Conservation (phyloP, 2,329 filamentous ascomycete genomes). For the Calonectria hongkongensis region DNA sequence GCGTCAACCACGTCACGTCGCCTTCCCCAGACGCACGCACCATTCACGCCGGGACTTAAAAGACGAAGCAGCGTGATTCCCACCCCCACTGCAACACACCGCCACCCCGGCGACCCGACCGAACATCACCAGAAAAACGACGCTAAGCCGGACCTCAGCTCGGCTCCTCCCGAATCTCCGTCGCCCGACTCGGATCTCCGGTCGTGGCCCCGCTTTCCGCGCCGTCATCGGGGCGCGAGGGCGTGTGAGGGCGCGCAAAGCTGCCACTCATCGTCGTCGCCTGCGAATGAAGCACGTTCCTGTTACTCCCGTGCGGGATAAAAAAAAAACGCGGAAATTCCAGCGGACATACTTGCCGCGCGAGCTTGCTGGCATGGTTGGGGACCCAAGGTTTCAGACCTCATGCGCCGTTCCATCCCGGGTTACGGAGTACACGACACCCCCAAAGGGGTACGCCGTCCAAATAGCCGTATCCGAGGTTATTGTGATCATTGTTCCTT, state of each 20-base stretch:
- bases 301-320: slow-evolving; percentile 17
- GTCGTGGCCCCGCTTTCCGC: slow-evolving; percentile 49
- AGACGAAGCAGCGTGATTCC: slow-evolving; percentile 15
- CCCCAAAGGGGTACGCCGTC: slow-evolving; percentile 30
- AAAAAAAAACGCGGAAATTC: slow-evolving; percentile 18
- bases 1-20: slow-evolving; percentile 9
- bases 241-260: slow-evolving; percentile 24
- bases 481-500: slow-evolving; percentile 10
- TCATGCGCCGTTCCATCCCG: slow-evolving; percentile 12
- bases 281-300: slow-evolving; percentile 32
- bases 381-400: slow-evolving; percentile 11
- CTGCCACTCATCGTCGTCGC: slow-evolving; percentile 34
- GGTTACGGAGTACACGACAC: neutral
- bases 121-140: slow-evolving; percentile 11
- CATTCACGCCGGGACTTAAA: slow-evolving; percentile 29
- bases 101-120: slow-evolving; percentile 32
- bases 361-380: slow-evolving; percentile 6
- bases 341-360: neutral
- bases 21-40: slow-evolving; percentile 18
- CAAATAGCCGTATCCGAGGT: slow-evolving; percentile 29
- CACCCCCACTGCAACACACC: slow-evolving; percentile 44
- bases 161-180: slow-evolving; percentile 55
- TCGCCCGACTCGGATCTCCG: slow-evolving; percentile 54
- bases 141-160: slow-evolving; percentile 47
- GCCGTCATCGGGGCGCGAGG: slow-evolving; percentile 51